phyloP scores from a whole-genome alignment of 2,329 filamentous ascomycete genomes.

The Venturia oleaginea region DNA sequence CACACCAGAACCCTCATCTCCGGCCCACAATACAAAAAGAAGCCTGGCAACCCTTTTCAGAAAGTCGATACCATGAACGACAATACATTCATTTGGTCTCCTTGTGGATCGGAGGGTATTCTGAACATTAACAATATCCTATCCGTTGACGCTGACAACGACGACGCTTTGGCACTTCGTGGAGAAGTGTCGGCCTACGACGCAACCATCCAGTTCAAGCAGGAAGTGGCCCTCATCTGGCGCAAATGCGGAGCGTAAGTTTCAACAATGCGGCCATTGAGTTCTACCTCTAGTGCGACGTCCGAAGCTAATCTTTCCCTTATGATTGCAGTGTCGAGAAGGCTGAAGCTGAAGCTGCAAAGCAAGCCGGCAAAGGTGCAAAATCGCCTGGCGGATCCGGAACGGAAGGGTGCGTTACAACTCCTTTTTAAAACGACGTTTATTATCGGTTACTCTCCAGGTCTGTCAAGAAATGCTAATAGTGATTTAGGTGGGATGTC shows the following conservation, averaged over 20 bases:
- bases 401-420: not conserved
- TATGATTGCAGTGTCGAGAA: not conserved
- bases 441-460: not conserved
- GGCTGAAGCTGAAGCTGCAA: not conserved
- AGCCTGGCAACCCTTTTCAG: not conserved
- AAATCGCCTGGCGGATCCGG: not conserved
- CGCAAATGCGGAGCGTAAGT: not conserved
- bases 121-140: slow-evolving; percentile 9
- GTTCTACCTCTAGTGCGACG: not conserved
- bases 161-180: not conserved
- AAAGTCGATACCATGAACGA: slow-evolving; percentile 3
- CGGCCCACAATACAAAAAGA: not conserved
- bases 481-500: not conserved
- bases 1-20: not conserved
- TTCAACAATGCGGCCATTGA: not conserved
- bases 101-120: slow-evolving; percentile 7
- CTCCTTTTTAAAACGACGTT: not conserved
- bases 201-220: slow-evolving; percentile 4
- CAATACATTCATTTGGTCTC: slow-evolving; percentile 2
- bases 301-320: not conserved
- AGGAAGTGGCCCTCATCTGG: not conserved
- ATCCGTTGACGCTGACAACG: not conserved
- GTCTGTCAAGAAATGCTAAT: not conserved
- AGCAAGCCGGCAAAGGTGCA: not conserved
- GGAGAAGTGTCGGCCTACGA: not conserved